A percentile compares a stretch with the other conserved stretches of the same genome.
Conservation (phyloP, 1,284 basidiomycete genomes). For the Leccinum glutinopallens region DNA sequence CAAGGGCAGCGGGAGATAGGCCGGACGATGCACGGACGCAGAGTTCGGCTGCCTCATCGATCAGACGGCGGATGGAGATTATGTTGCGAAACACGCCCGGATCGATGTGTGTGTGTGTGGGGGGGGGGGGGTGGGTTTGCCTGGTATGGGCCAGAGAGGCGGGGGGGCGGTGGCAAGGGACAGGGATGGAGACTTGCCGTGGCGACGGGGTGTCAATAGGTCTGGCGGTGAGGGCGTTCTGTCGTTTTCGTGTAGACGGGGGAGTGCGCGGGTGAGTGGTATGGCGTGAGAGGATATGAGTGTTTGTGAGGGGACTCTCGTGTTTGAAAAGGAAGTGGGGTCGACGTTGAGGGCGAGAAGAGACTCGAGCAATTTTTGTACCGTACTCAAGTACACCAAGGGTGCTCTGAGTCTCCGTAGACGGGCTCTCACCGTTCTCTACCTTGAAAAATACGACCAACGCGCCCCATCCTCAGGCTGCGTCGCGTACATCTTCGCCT, state of each 20-base stretch:
- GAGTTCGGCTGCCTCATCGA: constrained; percentile 83
- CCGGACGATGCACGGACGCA: constrained; percentile 82
- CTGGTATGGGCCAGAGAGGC: constrained; percentile 54
- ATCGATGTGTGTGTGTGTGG: constrained; percentile 83
- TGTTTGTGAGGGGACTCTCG: constrained; percentile 45
- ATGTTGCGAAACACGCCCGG: constrained; percentile 80
- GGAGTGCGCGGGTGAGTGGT: constrained; percentile 20
- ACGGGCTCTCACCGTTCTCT: no score
- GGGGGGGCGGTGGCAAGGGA: constrained; percentile 33
- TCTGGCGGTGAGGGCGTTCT: constrained; percentile 52
- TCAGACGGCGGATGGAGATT: constrained; percentile 68
- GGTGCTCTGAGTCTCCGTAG: no score
- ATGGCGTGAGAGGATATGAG: constrained; percentile 35
- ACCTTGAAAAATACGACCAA: no score
- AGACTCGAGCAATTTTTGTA: constrained; percentile 81
- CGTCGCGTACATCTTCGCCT: constrained; percentile 64
- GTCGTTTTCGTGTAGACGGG: constrained; percentile 41
- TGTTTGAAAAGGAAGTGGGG: constrained; percentile 57
- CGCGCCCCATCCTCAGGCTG: no score
- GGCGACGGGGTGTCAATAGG: constrained; percentile 42
- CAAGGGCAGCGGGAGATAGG: constrained; percentile 68
- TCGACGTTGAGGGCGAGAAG: constrained; percentile 74
- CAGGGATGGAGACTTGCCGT: constrained; percentile 41
- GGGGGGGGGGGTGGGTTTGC: constrained; percentile 72
- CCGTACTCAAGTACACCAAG: no score